Percentiles rank a stretch among this genome's conserved stretches.
These are phyloP conservation scores for Colletotrichum lini DNA, from an alignment of 2,329 filamentous ascomycete genomes.

Conservation along the genomic window DNA sequence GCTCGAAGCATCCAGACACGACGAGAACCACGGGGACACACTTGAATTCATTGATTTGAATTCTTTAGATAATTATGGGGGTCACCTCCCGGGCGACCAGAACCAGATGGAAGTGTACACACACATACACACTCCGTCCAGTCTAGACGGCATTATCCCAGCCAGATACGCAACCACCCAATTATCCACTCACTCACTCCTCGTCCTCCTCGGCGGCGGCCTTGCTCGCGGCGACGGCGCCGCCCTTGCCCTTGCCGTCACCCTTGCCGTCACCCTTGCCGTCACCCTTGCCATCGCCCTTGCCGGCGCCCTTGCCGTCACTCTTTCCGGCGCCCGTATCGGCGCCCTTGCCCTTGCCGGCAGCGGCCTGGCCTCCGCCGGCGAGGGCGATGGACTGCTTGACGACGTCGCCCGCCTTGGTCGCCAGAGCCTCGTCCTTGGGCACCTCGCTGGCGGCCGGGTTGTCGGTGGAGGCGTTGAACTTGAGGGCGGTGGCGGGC, in stretches of 20 bases:
- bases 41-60: neutral
- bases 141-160: neutral
- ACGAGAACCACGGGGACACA: too few relatives aligned
- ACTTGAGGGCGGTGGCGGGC: constrained; percentile 52
- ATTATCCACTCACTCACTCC: neutral
- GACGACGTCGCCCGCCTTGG: constrained; percentile 29
- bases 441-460: constrained; percentile 29
- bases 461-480: constrained; percentile 42
- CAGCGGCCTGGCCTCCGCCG: constrained; percentile 1
- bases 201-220: neutral
- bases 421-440: constrained; percentile 28
- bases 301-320: constrained; percentile 12
- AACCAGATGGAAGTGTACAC: neutral
- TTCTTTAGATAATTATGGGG: neutral
- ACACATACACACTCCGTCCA: neutral
- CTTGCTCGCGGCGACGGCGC: neutral
- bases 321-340: neutral
- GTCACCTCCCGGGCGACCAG: neutral
- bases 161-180: neutral
- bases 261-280: constrained; percentile 14
- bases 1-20: too few relatives aligned
- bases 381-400: constrained; percentile 21
- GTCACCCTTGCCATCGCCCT: constrained; percentile 1
- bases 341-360: constrained; percentile 6
- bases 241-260: neutral